Percentiles rank a stretch among this genome's conserved stretches.
Conservation (phyloP, 2,329 filamentous ascomycete species). For the Colletotrichum lini region DNA sequence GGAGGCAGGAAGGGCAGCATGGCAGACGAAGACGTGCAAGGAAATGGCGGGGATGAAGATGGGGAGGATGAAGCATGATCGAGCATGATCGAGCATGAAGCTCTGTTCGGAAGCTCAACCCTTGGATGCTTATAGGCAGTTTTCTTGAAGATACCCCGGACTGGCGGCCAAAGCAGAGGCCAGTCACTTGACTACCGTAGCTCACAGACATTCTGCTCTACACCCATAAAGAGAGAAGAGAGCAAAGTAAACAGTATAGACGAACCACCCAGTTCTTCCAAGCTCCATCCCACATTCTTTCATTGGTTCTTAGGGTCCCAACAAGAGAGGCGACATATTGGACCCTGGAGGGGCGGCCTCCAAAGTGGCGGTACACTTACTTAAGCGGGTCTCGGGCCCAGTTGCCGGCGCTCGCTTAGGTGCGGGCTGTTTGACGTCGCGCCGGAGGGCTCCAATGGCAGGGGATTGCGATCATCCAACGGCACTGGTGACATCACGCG, state of each 20-base stretch:
- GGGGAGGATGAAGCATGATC: constrained; percentile 31
- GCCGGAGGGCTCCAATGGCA: constrained; percentile 39
- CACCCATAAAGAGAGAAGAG: constrained; percentile 12
- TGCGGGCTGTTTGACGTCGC: constrained; percentile 26
- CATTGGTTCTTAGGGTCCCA: constrained; percentile 7
- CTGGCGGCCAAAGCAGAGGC: constrained; percentile 15
- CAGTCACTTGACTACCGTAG: constrained; percentile 19
- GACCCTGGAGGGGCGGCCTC: constrained; percentile 35
- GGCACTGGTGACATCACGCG: constrained; percentile 42
- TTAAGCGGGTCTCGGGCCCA: constrained; percentile 17
- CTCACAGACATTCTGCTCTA: background rate
- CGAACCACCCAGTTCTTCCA: constrained; percentile 9
- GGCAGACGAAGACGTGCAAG: constrained; percentile 45
- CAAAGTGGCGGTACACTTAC: constrained; percentile 32
- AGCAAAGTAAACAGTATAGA: background rate
- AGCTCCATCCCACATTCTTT: background rate
- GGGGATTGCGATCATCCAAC: constrained; percentile 30
- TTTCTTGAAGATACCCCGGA: constrained; percentile 35
- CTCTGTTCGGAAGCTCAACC: background rate
- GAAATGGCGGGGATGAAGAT: constrained; percentile 49
- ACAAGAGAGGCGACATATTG: constrained; percentile 16
- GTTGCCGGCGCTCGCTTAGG: constrained; percentile 34
- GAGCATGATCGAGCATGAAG: constrained; percentile 24
- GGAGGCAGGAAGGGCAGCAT: constrained; percentile 52
- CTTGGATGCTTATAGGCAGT: constrained; percentile 3